phyloP scores from a whole-genome alignment of 805 yeast genomes.

The Hanseniaspora singularis region DNA sequence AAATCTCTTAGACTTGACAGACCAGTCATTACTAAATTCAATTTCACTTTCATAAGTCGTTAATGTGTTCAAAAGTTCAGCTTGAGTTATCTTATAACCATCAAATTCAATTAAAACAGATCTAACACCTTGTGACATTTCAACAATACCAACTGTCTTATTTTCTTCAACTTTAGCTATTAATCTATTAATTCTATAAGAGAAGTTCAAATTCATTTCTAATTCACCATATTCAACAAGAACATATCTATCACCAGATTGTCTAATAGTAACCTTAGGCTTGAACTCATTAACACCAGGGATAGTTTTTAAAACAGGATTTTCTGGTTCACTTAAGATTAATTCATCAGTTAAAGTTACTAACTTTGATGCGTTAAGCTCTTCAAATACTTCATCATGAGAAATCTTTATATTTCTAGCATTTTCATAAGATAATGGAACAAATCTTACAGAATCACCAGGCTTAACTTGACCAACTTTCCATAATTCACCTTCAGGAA shows the following conservation, averaged over 20 bases:
- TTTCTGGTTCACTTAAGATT: slow-evolving; percentile 38
- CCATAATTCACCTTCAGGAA: slow-evolving; percentile 94
- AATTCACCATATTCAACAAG: slow-evolving; percentile 89
- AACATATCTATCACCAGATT: slow-evolving; percentile 92
- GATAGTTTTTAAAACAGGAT: slow-evolving; percentile 54
- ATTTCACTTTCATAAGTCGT: slow-evolving; percentile 67
- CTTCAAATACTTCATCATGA: slow-evolving; percentile 46
- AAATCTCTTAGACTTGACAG: slow-evolving; percentile 68
- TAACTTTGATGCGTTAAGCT: slow-evolving; percentile 17
- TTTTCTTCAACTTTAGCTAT: slow-evolving; percentile 57
- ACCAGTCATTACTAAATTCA: slow-evolving; percentile 67
- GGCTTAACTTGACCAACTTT: slow-evolving; percentile 96
- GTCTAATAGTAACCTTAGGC: slow-evolving; percentile 76
- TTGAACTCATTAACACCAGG: slow-evolving; percentile 37
- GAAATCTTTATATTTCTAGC: slow-evolving; percentile 52
- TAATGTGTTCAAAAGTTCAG: slow-evolving; percentile 47
- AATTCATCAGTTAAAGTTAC: slow-evolving; percentile 27
- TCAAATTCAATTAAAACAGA: slow-evolving; percentile 83
- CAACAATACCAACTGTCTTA: slow-evolving; percentile 69
- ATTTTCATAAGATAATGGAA: slow-evolving; percentile 56
- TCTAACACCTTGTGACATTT: slow-evolving; percentile 95
- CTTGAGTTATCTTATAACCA: slow-evolving; percentile 50
- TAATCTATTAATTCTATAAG: slow-evolving; percentile 75
- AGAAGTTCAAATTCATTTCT: slow-evolving; percentile 67
- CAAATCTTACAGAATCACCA: slow-evolving; percentile 73